These are phyloP conservation scores for Silene uniflora DNA, from an alignment of 148 eudicot species.

Conservation along the genomic window DNA sequence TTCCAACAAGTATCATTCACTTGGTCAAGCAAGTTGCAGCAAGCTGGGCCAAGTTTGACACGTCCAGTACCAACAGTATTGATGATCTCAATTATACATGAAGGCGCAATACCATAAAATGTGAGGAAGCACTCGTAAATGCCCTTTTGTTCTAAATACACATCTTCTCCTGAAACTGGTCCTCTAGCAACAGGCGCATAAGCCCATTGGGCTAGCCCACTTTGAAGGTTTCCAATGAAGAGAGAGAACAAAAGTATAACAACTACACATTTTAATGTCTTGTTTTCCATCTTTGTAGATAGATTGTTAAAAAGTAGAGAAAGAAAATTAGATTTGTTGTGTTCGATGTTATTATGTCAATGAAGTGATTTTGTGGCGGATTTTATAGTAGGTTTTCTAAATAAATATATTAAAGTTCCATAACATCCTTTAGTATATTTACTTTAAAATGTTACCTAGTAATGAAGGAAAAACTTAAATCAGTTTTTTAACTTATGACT, in stretches of 20 bases:
- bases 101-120: not conserved
- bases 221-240: not conserved
- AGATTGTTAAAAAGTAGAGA: too few relatives aligned
- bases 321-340: too few relatives aligned
- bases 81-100: not conserved
- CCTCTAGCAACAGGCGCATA: not conserved
- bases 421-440: too few relatives aligned
- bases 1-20: not conserved
- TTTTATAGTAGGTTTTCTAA: too few relatives aligned
- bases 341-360: too few relatives aligned
- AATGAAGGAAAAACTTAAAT: too few relatives aligned
- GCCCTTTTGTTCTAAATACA: not conserved
- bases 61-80: not conserved
- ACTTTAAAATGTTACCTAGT: too few relatives aligned
- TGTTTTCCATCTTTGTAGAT: not conserved
- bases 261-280: not conserved
- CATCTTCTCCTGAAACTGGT: not conserved
- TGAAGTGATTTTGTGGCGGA: too few relatives aligned
- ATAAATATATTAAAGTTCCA: too few relatives aligned
- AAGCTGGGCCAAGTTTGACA: not conserved
- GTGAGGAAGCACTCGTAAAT: not conserved
- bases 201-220: conserved; percentile 9
- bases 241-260: not conserved
- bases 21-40: not conserved
- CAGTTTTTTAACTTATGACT: too few relatives aligned